Evolutionary conservation across 179 eudicot genomes (phyloP).

Genomic region (Sideroxylon spinosum): DNA sequence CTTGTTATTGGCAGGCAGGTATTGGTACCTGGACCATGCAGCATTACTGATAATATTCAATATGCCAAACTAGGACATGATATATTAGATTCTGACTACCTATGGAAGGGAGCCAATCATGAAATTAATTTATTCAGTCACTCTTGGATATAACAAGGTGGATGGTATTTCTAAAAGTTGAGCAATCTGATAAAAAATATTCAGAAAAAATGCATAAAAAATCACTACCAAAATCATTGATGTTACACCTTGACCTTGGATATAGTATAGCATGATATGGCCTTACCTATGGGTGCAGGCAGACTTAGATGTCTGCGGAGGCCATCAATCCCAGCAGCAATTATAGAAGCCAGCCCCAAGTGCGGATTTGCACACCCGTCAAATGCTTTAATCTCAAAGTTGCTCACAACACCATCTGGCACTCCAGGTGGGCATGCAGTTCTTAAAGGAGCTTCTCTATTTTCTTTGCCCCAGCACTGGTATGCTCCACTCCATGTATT

Average conservation of each 20-base stretch:
- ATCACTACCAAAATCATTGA: background rate
- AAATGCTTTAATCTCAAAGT: constrained; percentile 88
- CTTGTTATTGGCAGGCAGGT: background rate
- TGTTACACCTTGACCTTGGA: background rate
- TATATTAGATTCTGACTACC: background rate
- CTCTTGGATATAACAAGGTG: background rate
- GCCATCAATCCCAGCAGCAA: constrained; percentile 93
- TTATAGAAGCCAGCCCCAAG: constrained; percentile 78
- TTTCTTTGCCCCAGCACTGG: constrained; percentile 94
- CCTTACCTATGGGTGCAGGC: constrained; percentile 80
- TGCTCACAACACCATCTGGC: constrained; percentile 80
- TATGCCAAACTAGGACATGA: background rate
- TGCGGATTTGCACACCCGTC: constrained; percentile 96
- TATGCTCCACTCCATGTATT: constrained; percentile 97
- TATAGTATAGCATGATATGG: background rate
- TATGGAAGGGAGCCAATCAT: background rate
- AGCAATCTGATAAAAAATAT: background rate
- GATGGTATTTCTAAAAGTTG: background rate
- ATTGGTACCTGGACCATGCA: background rate
- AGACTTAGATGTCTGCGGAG: constrained; percentile 59
- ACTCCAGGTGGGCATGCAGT: constrained; percentile 96
- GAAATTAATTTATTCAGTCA: background rate
- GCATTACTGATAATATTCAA: no score
- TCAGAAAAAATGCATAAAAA: background rate
- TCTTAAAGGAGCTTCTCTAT: constrained; percentile 91